phyloP scores from a whole-genome alignment of 371 early-diverging fungal species.

The Mucor plumbeus region DNA sequence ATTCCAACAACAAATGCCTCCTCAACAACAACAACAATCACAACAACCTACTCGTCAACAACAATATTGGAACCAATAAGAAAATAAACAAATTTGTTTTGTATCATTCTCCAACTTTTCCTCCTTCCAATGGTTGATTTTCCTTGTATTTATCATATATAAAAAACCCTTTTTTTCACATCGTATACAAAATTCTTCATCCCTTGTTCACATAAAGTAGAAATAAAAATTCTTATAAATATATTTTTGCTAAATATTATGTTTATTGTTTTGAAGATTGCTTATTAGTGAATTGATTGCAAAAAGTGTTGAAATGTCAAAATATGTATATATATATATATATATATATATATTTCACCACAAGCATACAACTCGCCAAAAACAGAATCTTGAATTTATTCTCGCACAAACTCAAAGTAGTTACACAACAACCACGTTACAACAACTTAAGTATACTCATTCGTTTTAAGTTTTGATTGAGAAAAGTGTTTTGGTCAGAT shows the following conservation, averaged over 20 bases:
- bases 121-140: neutral
- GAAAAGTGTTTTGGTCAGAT: no score
- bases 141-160: slow-evolving; percentile 2
- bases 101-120: neutral
- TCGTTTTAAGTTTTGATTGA: no score
- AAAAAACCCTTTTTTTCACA: neutral
- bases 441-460: no score
- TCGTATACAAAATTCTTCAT: neutral
- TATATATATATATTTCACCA: no score
- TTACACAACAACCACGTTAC: no score
- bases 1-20: slow-evolving; percentile 32
- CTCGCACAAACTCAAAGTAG: no score
- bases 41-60: slow-evolving; percentile 30
- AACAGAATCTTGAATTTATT: no score
- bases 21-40: slow-evolving; percentile 26
- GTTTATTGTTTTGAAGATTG: neutral
- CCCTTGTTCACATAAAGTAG: slow-evolving; percentile 1
- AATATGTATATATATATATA: no score
- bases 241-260: neutral
- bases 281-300: no score
- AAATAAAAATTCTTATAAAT: neutral
- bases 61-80: slow-evolving; percentile 35
- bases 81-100: neutral
- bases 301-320: no score
- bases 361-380: no score